These are phyloP conservation scores for Juglanconis sp. DNA, from an alignment of 2,329 filamentous ascomycete genomes.

Conservation along the genomic window DNA sequence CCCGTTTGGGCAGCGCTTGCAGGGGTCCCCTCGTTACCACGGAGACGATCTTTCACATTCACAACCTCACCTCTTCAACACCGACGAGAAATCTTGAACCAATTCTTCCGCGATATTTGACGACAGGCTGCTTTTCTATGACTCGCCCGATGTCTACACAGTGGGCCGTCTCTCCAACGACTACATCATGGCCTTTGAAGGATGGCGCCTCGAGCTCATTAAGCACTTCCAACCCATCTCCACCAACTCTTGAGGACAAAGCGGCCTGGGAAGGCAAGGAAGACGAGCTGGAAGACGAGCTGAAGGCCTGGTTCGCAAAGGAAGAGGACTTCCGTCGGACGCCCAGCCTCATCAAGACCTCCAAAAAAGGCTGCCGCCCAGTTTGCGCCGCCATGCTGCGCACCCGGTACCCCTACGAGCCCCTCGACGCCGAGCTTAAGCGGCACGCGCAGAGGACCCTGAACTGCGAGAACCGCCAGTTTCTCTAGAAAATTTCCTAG, in stretches of 20 bases:
- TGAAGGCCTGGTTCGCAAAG: not conserved
- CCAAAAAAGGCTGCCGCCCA: not conserved
- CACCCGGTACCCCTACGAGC: not conserved
- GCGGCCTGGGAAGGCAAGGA: not conserved
- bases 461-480: too few species aligned
- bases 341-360: not conserved
- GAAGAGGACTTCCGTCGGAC: not conserved
- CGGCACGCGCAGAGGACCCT: not conserved
- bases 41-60: conserved; percentile 14
- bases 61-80: not conserved
- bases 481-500: not conserved
- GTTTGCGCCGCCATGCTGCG: not conserved
- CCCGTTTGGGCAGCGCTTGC: conserved; percentile 21
- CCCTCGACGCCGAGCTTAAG: not conserved
- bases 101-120: too few species aligned
- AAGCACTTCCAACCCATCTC: not conserved
- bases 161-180: not conserved
- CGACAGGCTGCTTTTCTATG: too few species aligned
- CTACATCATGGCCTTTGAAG: not conserved
- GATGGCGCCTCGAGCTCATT: not conserved
- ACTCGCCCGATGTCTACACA: too few species aligned
- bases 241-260: not conserved
- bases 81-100: not conserved
- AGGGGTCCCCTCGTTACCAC: conserved; percentile 21
- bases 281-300: not conserved